A percentile compares a stretch with the other conserved stretches of the same genome.
phyloP scores from a whole-genome alignment of 768 basidiomycete genomes.

The Russula olivacea region DNA sequence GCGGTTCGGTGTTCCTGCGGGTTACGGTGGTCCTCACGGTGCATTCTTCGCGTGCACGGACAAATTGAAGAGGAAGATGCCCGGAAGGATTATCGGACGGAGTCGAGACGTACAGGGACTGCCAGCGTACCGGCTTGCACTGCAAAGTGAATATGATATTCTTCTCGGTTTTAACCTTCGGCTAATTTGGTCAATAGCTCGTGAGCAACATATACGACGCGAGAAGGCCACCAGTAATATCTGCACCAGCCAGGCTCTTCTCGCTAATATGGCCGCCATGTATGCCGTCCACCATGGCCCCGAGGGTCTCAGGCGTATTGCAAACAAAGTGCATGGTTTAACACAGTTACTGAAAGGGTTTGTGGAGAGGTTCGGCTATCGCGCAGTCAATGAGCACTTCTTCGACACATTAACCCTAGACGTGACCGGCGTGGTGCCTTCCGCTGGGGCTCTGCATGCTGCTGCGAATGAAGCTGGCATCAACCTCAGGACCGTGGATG shows the following conservation, averaged over 20 bases:
- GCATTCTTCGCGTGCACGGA: conserved; percentile 96
- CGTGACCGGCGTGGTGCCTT: conserved; percentile 52
- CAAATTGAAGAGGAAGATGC: conserved; percentile 93
- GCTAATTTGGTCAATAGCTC: conserved; percentile 45
- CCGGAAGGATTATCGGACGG: conserved; percentile 90
- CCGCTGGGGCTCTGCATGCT: conserved; percentile 59
- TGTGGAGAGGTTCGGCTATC: conserved; percentile 71
- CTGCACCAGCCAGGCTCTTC: conserved; percentile 94
- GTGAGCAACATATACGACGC: conserved; percentile 94
- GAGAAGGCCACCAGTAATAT: conserved; percentile 99
- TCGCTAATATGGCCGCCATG: conserved; percentile 99
- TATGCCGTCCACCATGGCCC: conserved; percentile 97
- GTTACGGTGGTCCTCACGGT: conserved; percentile 97
- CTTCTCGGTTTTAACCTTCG: neutral
- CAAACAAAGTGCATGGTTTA: conserved; percentile 83
- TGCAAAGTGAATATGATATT: conserved; percentile 69
- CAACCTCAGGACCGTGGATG: conserved; percentile 78
- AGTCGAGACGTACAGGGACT: conserved; percentile 81
- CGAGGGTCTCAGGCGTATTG: conserved; percentile 75
- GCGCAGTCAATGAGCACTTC: conserved; percentile 61
- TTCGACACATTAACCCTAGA: conserved; percentile 90
- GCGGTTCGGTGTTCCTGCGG: conserved; percentile 92
- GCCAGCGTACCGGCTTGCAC: conserved; percentile 83
- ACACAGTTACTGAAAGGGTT: conserved; percentile 68
- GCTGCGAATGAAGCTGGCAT: conserved; percentile 59